Conservation (phyloP, 2,329 filamentous ascomycete genomes). For the Trichoderma semiorbis region DNA sequence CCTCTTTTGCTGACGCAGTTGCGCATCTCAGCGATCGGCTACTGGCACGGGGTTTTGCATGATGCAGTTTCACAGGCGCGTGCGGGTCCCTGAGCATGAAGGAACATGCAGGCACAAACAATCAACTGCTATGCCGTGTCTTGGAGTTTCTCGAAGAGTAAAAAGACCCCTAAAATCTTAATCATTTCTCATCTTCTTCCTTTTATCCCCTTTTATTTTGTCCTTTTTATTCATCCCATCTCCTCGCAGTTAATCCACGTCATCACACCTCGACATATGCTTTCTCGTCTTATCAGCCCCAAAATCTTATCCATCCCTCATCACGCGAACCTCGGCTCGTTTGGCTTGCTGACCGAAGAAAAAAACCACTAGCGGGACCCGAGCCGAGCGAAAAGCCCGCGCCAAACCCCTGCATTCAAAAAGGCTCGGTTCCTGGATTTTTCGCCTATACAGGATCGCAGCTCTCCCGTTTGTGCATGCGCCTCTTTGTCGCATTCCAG, state of each 20-base stretch:
- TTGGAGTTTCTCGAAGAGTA: not conserved
- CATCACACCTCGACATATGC: not conserved
- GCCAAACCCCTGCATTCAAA: slow-evolving; percentile 11
- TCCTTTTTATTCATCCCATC: not conserved
- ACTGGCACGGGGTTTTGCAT: not conserved
- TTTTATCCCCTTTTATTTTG: not conserved
- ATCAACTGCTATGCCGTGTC: not conserved
- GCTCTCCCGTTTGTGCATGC: not conserved
- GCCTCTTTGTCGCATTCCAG: slow-evolving; percentile 7
- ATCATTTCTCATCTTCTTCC: not conserved
- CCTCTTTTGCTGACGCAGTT: slow-evolving; percentile 8
- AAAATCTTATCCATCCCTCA: slow-evolving; percentile 3
- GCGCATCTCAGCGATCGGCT: not conserved
- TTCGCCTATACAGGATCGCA: slow-evolving; percentile 1
- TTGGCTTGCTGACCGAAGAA: not conserved
- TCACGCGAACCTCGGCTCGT: slow-evolving; percentile 6
- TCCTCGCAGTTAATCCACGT: not conserved
- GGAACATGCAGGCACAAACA: not conserved
- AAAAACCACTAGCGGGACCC: not conserved
- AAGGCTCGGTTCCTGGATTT: slow-evolving; percentile 17
- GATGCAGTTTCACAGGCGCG: not conserved
- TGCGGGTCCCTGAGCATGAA: not conserved
- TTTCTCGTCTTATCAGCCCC: not conserved
- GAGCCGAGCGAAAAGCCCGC: slow-evolving; percentile 10
- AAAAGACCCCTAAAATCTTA: not conserved